Evolutionary conservation across 2,329 filamentous ascomycete genomes (phyloP), one percentile per base, ranked within the genome.

Genomic region (Dactylonectria estremocensis): DNA sequence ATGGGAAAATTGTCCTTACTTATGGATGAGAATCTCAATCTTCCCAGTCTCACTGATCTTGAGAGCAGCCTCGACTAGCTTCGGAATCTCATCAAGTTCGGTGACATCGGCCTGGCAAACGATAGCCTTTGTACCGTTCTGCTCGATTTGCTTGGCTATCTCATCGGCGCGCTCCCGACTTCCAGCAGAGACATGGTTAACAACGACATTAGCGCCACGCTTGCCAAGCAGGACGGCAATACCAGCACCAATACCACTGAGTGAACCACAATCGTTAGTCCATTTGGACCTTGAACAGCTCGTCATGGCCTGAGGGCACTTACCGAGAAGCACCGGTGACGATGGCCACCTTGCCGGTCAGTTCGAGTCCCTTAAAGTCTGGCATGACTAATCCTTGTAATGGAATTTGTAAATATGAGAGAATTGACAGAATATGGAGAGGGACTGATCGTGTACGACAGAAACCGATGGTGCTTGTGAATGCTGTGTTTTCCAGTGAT

Each of bases 11-110:
- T 43, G 40, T 40, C 54, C 57, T 31, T 65, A 76, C 73, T 76
- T 76, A 53, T 76, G 73, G 3, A 74, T 64, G 2, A 75, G 45
- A 13, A 74, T 71, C 14, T 75, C 73, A 62, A 76, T 72, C 59
- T 76, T 74, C 3, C 71, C 69, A 8, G 48, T 70, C 2, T 31
- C 11, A 55, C 71, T 73, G 2, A 75, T 53, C 37, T 68, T 43
- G 4, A 76, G 33, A 0, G 74, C 72, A 2, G 61, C 58, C 0
- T 72, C 56, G 1, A 76, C 60, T 16, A 76, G 46, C 45, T 69
- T 72, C 4, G 64, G 59, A 14, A 70, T 64, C 1, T 70, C 69
- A 3, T 66, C 35, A 3, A 63, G n/a, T 2, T 70, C 67, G 45
- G 61, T 54, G 1, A 76, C 66, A n/a, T 69, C 62, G 2, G 74